Conservation (phyloP, 352 stramenopile species). For the Pythium myriotylum region DNA sequence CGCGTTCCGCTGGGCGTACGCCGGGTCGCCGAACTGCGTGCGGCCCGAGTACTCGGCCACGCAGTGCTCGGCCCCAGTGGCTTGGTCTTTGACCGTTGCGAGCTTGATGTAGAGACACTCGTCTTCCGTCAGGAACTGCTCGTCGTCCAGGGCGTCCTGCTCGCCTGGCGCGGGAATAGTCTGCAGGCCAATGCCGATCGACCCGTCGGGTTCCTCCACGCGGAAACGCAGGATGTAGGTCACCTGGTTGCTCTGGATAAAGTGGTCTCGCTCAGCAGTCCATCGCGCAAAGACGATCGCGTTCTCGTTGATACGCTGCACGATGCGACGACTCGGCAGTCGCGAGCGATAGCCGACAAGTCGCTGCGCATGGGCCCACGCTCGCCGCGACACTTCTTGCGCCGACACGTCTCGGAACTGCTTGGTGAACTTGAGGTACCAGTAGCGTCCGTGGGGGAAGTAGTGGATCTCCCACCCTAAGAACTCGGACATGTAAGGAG, state of each 20-base stretch:
- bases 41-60: conserved; percentile 40
- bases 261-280: conserved; percentile 23
- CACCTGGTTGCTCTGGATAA: conserved; percentile 5
- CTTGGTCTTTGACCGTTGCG: conserved; percentile 17
- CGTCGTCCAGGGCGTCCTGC: background rate
- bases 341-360: conserved; percentile 50
- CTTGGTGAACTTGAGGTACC: conserved; percentile 56
- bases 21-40: conserved; percentile 33
- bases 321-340: conserved; percentile 29
- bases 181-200: conserved; percentile 43
- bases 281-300: conserved; percentile 41
- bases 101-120: conserved; percentile 51
- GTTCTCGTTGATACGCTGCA: conserved; percentile 52
- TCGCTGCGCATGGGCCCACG: conserved; percentile 48
- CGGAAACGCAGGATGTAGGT: conserved; percentile 53
- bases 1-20: conserved; percentile 36
- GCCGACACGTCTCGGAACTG: conserved; percentile 37
- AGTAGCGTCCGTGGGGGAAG: conserved; percentile 32
- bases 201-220: conserved; percentile 40
- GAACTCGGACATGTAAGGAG: conserved; percentile 31
- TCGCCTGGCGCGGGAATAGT: conserved; percentile 27
- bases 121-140: conserved; percentile 31
- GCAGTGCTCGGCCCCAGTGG: conserved; percentile 35
- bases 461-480: conserved; percentile 58
- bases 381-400: conserved; percentile 32